Percentiles rank a stretch among this genome's conserved stretches.
These are phyloP conservation scores for Grifola frondosa DNA, from an alignment of 1,284 basidiomycete genomes.

Conservation along the genomic window DNA sequence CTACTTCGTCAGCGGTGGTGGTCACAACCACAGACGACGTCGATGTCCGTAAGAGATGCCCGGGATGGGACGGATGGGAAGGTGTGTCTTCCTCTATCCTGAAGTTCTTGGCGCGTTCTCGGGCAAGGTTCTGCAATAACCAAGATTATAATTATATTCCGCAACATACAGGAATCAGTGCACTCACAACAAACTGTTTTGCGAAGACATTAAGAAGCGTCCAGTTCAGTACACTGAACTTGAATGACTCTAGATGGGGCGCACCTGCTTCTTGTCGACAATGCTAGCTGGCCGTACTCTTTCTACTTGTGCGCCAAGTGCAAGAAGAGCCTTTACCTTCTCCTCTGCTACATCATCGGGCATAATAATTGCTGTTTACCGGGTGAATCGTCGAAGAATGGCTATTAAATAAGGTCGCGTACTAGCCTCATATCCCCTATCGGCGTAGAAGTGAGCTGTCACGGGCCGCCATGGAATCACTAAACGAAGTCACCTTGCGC, in stretches of 20 bases:
- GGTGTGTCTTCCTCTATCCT: slow-evolving; percentile 43
- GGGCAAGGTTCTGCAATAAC: slow-evolving; percentile 71
- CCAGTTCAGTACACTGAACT: too few species aligned
- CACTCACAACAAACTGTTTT: slow-evolving; percentile 60
- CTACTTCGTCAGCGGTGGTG: slow-evolving; percentile 42
- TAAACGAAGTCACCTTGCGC: slow-evolving; percentile 64
- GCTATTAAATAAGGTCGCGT: slow-evolving; percentile 24
- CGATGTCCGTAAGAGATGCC: slow-evolving; percentile 26
- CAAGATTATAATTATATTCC: slow-evolving; percentile 3
- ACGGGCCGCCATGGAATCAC: slow-evolving; percentile 1
- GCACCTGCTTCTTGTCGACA: slow-evolving; percentile 90
- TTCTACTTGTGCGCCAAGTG: slow-evolving; percentile 87
- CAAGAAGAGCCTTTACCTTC: slow-evolving; percentile 82
- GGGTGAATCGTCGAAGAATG: slow-evolving; percentile 1
- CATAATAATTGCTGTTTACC: slow-evolving; percentile 77
- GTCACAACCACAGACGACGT: slow-evolving; percentile 54
- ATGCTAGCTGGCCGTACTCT: slow-evolving; percentile 87
- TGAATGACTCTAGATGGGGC: slow-evolving; percentile 33
- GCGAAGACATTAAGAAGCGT: too few species aligned
- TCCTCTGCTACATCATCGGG: slow-evolving; percentile 93
- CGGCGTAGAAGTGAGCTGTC: not conserved
- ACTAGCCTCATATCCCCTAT: slow-evolving; percentile 79
- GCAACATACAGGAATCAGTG: not conserved
- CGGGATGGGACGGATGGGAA: slow-evolving; percentile 15
- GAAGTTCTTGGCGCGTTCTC: slow-evolving; percentile 73